These are phyloP conservation scores for Cladophialophora chaetospira DNA, from an alignment of 2,329 filamentous ascomycete genomes.

Conservation along the genomic window DNA sequence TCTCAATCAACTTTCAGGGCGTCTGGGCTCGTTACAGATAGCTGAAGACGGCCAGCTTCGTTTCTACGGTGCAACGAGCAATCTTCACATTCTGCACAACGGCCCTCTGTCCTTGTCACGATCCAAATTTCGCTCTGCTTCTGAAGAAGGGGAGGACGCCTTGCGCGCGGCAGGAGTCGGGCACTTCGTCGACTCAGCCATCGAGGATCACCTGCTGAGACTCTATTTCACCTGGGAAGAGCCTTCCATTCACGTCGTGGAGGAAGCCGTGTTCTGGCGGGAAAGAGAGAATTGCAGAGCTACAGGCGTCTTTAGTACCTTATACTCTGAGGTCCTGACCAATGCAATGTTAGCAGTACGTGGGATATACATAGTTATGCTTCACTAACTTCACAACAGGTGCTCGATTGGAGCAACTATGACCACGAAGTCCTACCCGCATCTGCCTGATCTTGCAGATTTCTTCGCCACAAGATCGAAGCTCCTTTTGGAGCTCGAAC, in stretches of 20 bases:
- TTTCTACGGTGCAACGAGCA: constrained; percentile 32
- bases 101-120: constrained; percentile 24
- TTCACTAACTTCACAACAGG: constrained; percentile 4
- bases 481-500: constrained; percentile 32
- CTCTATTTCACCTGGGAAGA: constrained; percentile 34
- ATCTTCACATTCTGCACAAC: constrained; percentile 30
- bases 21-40: constrained; percentile 30
- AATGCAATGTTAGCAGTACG: too few relatives aligned
- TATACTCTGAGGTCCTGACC: constrained; percentile 25
- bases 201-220: constrained; percentile 31
- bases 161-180: constrained; percentile 24
- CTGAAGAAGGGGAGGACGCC: constrained; percentile 16
- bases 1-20: constrained; percentile 20
- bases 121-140: constrained; percentile 23
- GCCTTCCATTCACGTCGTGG: constrained; percentile 30
- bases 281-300: constrained; percentile 17
- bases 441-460: constrained; percentile 26
- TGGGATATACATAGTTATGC: too few relatives aligned
- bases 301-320: constrained; percentile 7
- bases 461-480: constrained; percentile 34
- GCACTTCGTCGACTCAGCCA: constrained; percentile 21
- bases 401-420: constrained; percentile 21
- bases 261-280: constrained; percentile 24
- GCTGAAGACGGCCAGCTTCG: constrained; percentile 31
- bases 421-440: constrained; percentile 10